phyloP scores from a whole-genome alignment of 1,284 basidiomycete genomes.

The Singerocomus inundabilis region DNA sequence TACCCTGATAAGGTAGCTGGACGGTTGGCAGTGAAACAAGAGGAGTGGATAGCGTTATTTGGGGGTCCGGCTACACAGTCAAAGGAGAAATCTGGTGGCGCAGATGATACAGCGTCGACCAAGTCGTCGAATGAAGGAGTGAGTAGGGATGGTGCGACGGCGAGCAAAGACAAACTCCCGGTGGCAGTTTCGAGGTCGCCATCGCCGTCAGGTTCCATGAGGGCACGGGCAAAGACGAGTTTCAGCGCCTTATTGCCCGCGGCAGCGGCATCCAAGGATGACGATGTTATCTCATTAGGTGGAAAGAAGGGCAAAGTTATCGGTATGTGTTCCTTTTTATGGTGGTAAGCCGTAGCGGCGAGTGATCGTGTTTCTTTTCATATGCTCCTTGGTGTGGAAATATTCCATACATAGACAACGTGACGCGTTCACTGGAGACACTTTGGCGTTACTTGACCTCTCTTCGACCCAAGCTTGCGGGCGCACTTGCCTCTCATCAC shows the following conservation, averaged over 20 bases:
- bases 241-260: slow-evolving; percentile 51
- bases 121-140: slow-evolving; percentile 25
- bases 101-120: slow-evolving; percentile 33
- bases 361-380: slow-evolving; percentile 3
- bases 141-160: slow-evolving; percentile 12
- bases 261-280: slow-evolving; percentile 46
- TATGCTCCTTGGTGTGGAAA: background rate
- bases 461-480: slow-evolving; percentile 79
- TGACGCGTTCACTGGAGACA: slow-evolving; percentile 65
- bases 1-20: slow-evolving; percentile 86
- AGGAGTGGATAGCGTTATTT: slow-evolving; percentile 84
- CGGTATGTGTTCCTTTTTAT: slow-evolving; percentile 23
- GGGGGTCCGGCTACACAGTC: slow-evolving; percentile 59
- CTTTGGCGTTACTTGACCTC: slow-evolving; percentile 78
- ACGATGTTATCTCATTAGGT: slow-evolving; percentile 55
- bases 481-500: slow-evolving; percentile 68
- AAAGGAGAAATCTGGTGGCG: slow-evolving; percentile 13
- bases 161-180: slow-evolving; percentile 23
- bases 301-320: slow-evolving; percentile 39
- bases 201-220: slow-evolving; percentile 47
- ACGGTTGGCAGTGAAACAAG: slow-evolving; percentile 63
- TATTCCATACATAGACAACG: slow-evolving; percentile 44
- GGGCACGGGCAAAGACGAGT: slow-evolving; percentile 50
- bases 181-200: slow-evolving; percentile 36
- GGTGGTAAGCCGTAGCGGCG: background rate